phyloP scores from a whole-genome alignment of 2,329 filamentous ascomycete genomes.

The Colletotrichum australisinense region DNA sequence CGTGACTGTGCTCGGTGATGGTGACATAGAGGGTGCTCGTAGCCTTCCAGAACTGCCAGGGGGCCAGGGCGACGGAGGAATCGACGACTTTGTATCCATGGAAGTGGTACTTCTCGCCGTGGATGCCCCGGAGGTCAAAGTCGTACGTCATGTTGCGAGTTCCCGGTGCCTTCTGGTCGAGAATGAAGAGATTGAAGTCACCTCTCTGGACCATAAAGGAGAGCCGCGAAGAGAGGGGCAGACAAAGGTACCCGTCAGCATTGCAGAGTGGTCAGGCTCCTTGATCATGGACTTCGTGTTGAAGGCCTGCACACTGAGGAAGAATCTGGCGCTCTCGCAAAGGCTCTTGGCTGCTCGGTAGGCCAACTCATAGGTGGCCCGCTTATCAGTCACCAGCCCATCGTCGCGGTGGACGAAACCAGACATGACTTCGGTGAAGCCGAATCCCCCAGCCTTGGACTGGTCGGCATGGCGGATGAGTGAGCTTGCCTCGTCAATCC shows the following conservation, averaged over 20 bases:
- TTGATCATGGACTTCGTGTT: constrained; percentile 60
- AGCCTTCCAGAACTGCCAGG: constrained; percentile 68
- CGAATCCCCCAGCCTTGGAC: constrained; percentile 61
- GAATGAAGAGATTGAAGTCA: constrained; percentile 66
- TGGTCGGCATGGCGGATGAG: constrained; percentile 55
- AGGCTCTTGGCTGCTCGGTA: constrained; percentile 63
- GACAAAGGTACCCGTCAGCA: constrained; percentile 69
- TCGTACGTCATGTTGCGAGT: constrained; percentile 71
- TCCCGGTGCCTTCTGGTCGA: constrained; percentile 64
- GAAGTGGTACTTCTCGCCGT: constrained; percentile 66
- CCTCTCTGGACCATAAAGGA: constrained; percentile 70
- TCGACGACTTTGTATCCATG: constrained; percentile 73
- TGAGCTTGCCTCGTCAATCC: constrained; percentile 49
- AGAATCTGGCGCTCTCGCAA: constrained; percentile 68
- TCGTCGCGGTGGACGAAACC: constrained; percentile 66
- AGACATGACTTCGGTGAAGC: constrained; percentile 74
- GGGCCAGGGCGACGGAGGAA: constrained; percentile 67
- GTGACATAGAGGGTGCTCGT: constrained; percentile 73
- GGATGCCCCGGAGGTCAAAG: constrained; percentile 67
- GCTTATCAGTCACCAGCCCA: constrained; percentile 54
- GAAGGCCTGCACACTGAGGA: constrained; percentile 68
- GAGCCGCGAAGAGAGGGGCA: constrained; percentile 65
- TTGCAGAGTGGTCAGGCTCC: constrained; percentile 60
- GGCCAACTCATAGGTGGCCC: constrained; percentile 64
- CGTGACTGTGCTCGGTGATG: constrained; percentile 55